Evolutionary conservation across 148 eudicot genomes (phyloP).

Genomic region (Nyssa sinensis): DNA sequence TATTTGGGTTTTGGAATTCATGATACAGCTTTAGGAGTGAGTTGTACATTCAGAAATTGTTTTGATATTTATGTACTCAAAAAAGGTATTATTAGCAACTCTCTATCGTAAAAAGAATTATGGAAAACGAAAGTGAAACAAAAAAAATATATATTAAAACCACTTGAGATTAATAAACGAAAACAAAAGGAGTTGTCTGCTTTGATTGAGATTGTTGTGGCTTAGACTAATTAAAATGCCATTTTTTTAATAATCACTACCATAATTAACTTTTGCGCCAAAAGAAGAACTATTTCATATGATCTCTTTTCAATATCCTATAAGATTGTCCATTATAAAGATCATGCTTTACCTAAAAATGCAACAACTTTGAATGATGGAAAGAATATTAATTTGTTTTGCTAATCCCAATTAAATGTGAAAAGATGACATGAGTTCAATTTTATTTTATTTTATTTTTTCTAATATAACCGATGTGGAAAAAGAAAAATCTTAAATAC

Average conservation of each 20-base stretch:
- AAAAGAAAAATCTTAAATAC: too few species aligned
- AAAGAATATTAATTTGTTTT: not conserved
- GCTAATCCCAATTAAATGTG: not conserved
- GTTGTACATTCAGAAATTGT: too few species aligned
- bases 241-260: not conserved
- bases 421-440: too few species aligned
- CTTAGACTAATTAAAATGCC: not conserved
- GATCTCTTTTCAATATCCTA: not conserved
- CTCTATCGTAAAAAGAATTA: too few species aligned
- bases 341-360: constrained; percentile 13
- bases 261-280: not conserved
- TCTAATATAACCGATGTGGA: too few species aligned
- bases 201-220: constrained; percentile 13
- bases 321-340: not conserved
- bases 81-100: too few species aligned
- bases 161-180: not conserved
- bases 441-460: too few species aligned
- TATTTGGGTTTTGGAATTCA: too few species aligned
- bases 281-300: not conserved
- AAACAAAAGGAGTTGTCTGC: constrained; percentile 16
- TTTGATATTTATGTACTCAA: too few species aligned
- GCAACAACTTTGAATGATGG: constrained; percentile 1
- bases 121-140: too few species aligned
- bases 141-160: too few species aligned
- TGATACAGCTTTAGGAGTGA: too few species aligned